Evolutionary conservation across 2,329 filamentous ascomycete species (phyloP).

Genomic region (Harringtonia lauricola): DNA sequence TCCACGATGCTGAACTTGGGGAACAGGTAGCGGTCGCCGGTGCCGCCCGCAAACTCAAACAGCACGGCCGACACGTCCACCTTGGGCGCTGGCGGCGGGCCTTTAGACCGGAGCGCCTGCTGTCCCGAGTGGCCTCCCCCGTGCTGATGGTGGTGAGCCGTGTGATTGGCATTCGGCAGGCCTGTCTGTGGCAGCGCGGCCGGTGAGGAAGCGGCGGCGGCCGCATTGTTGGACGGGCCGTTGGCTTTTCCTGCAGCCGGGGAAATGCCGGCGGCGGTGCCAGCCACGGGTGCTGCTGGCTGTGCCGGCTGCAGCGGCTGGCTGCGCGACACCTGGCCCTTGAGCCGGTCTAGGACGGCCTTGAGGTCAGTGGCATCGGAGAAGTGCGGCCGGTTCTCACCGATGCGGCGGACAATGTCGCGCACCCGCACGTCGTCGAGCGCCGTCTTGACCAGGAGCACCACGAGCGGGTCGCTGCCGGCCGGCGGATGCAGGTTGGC

Average conservation of each 20-base stretch:
- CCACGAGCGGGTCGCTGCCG: constrained; percentile 43
- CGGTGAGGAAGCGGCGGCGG: constrained; percentile 9
- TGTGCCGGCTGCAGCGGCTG: constrained; percentile 13
- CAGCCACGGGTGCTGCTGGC: neutral
- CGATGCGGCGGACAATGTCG: constrained; percentile 42
- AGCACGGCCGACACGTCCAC: constrained; percentile 56
- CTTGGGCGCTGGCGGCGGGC: constrained; percentile 40
- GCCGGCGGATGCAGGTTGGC: constrained; percentile 39
- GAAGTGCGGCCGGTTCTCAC: constrained; percentile 36
- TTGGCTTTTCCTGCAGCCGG: too few species aligned
- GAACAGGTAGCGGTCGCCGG: constrained; percentile 66
- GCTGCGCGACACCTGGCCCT: constrained; percentile 23
- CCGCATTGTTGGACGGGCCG: neutral
- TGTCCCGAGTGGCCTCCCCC: constrained; percentile 20
- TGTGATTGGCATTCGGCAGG: neutral
- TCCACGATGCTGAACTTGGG: constrained; percentile 71
- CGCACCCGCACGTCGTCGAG: constrained; percentile 38
- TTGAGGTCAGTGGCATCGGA: constrained; percentile 45
- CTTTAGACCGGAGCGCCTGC: constrained; percentile 50
- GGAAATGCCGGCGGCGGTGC: neutral
- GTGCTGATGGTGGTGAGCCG: neutral
- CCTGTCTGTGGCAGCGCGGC: neutral
- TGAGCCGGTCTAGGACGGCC: constrained; percentile 35
- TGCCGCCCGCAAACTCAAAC: constrained; percentile 56
- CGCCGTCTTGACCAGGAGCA: constrained; percentile 44